phyloP scores from a whole-genome alignment of 2,329 filamentous ascomycete species.

The Ophiosphaerella herpotricha region DNA sequence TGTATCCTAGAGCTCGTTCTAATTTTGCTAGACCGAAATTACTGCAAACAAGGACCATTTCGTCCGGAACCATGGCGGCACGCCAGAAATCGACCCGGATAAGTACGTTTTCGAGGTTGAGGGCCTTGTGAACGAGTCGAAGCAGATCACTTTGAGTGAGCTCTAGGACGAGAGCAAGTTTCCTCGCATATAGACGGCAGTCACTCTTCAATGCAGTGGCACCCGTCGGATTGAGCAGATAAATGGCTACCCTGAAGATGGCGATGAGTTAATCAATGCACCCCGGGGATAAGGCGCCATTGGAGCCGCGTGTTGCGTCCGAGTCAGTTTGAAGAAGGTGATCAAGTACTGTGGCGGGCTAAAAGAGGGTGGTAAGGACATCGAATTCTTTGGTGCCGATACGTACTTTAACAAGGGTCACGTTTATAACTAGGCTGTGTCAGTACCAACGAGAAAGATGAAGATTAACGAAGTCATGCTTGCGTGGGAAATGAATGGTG shows the following conservation, averaged over 20 bases:
- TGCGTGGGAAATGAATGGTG: conserved; percentile 73
- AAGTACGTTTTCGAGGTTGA: conserved; percentile 61
- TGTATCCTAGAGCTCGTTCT: conserved; percentile 4
- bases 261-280: too few species aligned
- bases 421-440: conserved; percentile 69
- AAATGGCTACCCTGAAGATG: conserved; percentile 63
- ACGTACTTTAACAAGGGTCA: conserved; percentile 73
- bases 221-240: conserved; percentile 74
- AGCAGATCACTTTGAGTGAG: conserved; percentile 62
- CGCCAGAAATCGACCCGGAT: conserved; percentile 66
- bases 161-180: conserved; percentile 65
- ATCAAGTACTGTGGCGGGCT: conserved; percentile 72
- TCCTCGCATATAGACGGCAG: conserved; percentile 61
- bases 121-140: conserved; percentile 64
- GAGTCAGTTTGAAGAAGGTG: conserved; percentile 69
- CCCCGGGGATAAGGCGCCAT: conserved; percentile 66
- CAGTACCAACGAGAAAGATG: conserved; percentile 70
- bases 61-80: conserved; percentile 73
- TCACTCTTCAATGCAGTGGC: conserved; percentile 71
- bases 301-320: conserved; percentile 65
- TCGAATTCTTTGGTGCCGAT: conserved; percentile 72
- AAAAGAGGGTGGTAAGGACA: conserved; percentile 59
- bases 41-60: conserved; percentile 69
- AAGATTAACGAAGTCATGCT: conserved; percentile 69
- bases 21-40: conserved; percentile 51